A percentile compares a stretch with the other conserved stretches of the same genome.
phyloP scores from a whole-genome alignment of 2,329 filamentous ascomycete genomes.

The Pyricularia grisea region DNA sequence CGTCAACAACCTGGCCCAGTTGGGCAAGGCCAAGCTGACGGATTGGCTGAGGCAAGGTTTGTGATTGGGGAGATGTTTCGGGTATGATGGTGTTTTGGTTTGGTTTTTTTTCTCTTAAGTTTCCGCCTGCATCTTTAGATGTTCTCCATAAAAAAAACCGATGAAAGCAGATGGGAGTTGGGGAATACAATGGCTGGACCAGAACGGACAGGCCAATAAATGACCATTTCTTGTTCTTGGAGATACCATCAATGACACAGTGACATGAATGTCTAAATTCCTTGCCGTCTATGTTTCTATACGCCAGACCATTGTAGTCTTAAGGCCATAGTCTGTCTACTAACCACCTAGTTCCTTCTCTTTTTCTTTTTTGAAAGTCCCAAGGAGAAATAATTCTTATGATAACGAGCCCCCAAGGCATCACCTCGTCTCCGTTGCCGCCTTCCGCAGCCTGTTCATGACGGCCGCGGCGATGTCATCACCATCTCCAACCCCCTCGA shows the following conservation, averaged over 20 bases:
- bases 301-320: not conserved
- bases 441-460: slow-evolving; percentile 76
- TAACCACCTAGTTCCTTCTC: not conserved
- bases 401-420: not conserved
- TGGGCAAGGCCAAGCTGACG: slow-evolving; percentile 84
- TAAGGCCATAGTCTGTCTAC: not conserved
- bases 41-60: slow-evolving; percentile 84
- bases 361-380: not conserved
- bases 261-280: not conserved
- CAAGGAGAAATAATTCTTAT: not conserved
- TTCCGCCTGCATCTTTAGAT: not conserved
- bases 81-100: slow-evolving; percentile 5
- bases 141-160: not conserved
- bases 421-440: slow-evolving; percentile 50
- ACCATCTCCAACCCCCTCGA: slow-evolving; percentile 76
- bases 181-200: slow-evolving; percentile 11
- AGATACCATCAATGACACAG: not conserved
- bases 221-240: not conserved
- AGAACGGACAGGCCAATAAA: not conserved
- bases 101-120: not conserved
- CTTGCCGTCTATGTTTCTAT: not conserved
- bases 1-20: slow-evolving; percentile 85
- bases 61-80: slow-evolving; percentile 26
- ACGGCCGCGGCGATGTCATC: slow-evolving; percentile 78
- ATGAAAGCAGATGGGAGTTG: slow-evolving; percentile 10